phyloP scores from a whole-genome alignment of 768 basidiomycete genomes.

The Brasilioporus rufonigricans region DNA sequence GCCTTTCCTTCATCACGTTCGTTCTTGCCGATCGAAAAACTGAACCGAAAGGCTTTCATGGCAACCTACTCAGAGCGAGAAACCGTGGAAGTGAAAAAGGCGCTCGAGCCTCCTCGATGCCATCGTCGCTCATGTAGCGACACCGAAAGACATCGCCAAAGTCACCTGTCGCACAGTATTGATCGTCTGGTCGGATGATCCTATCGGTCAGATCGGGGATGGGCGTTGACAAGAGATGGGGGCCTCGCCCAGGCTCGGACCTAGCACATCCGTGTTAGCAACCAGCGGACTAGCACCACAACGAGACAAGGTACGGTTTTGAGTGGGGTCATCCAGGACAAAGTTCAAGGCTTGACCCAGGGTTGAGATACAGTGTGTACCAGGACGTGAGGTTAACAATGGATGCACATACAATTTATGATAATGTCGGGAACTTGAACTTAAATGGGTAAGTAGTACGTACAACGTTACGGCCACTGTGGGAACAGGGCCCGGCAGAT shows the following conservation, averaged over 20 bases:
- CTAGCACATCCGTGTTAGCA: neutral
- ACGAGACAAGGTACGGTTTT: neutral
- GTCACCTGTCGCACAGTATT: neutral
- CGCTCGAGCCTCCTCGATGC: neutral
- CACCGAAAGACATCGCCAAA: slow-evolving; percentile 3
- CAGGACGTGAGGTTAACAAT: neutral
- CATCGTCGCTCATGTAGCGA: neutral
- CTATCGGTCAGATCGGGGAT: neutral
- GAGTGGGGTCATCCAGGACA: neutral
- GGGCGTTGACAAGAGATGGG: neutral
- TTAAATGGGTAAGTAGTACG: too few relatives aligned
- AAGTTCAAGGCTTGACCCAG: neutral
- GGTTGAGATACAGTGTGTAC: neutral
- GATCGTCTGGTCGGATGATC: neutral
- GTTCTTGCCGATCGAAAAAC: neutral
- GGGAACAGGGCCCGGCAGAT: neutral
- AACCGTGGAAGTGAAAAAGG: neutral
- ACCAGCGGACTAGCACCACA: neutral
- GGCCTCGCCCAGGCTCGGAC: neutral
- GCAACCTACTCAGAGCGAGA: neutral
- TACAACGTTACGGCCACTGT: neutral
- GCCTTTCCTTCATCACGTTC: neutral
- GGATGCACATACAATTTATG: neutral
- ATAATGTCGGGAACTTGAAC: too few relatives aligned
- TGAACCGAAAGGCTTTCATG: slow-evolving; percentile 5